Conservation (phyloP, 2,329 filamentous ascomycete species). For the Phyllosticta capitalensis region DNA sequence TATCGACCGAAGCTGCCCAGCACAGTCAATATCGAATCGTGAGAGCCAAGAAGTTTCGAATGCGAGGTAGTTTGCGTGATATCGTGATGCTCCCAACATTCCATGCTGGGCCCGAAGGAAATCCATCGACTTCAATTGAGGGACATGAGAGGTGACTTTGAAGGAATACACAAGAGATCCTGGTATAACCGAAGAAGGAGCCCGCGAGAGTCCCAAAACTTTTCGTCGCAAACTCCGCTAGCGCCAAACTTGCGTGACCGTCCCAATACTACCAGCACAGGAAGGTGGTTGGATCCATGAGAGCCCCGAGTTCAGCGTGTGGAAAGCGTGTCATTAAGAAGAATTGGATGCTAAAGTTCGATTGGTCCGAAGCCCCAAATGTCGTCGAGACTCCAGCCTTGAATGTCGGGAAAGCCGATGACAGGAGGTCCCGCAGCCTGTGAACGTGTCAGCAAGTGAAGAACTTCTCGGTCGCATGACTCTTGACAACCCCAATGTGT, state of each 20-base stretch:
- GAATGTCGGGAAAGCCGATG: conserved; percentile 7
- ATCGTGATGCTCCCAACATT: no score
- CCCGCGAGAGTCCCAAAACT: background rate
- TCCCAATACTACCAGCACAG: no score
- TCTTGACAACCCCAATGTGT: background rate
- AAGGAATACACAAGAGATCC: background rate
- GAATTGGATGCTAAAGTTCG: background rate
- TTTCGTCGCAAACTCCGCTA: background rate
- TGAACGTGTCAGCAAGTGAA: background rate
- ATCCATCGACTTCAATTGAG: no score
- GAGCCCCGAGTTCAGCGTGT: background rate
- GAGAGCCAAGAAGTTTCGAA: no score
- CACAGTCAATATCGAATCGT: no score
- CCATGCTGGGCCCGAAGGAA: no score
- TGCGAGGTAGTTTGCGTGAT: no score
- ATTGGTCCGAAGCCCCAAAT: conserved; percentile 6
- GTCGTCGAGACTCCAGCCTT: conserved; percentile 7
- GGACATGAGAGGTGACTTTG: no score
- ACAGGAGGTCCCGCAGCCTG: background rate
- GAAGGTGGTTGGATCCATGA: background rate
- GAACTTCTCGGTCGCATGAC: background rate
- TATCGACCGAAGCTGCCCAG: no score
- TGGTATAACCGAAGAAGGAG: background rate
- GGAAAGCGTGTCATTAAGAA: background rate
- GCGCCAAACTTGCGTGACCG: background rate